These are phyloP conservation scores for Alternaria angustiovoidea DNA, from an alignment of 2,329 filamentous ascomycete genomes.

Conservation along the genomic window DNA sequence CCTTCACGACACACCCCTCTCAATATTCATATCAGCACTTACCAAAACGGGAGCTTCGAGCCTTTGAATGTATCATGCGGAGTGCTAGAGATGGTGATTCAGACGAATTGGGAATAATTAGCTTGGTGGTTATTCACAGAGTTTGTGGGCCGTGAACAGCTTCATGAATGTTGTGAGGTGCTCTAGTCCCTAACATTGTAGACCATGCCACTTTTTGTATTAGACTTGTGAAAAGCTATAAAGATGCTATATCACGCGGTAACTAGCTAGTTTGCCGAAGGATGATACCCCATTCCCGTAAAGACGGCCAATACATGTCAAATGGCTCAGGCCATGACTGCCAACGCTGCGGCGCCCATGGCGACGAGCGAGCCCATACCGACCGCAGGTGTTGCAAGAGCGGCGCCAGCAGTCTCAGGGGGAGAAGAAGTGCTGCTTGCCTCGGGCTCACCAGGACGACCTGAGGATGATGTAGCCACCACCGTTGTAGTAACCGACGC, in stretches of 20 bases:
- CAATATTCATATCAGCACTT: background rate
- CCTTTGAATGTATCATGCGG: no score
- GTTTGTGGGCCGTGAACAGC: background rate
- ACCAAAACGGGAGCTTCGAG: background rate
- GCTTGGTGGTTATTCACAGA: background rate
- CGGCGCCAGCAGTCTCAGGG: constrained; percentile 27
- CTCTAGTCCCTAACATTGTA: background rate
- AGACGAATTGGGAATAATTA: background rate
- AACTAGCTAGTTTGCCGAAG: constrained; percentile 23
- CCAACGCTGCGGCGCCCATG: constrained; percentile 33
- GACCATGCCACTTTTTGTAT: constrained; percentile 22
- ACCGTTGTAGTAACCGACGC: constrained; percentile 2
- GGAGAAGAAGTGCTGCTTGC: constrained; percentile 11
- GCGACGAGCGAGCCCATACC: constrained; percentile 32
- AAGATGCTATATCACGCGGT: constrained; percentile 19
- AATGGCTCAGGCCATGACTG: constrained; percentile 26
- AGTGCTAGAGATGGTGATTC: no score
- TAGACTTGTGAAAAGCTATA: constrained; percentile 28
- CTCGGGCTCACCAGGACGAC: constrained; percentile 16
- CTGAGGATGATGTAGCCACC: constrained; percentile 18
- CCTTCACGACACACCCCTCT: no score
- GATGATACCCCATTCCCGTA: constrained; percentile 13
- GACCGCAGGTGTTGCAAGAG: constrained; percentile 27
- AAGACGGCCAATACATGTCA: constrained; percentile 19
- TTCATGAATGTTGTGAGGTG: background rate